Evolutionary conservation across 176 grass and related monocot species (phyloP).

Genomic region (Musa acuminata): DNA sequence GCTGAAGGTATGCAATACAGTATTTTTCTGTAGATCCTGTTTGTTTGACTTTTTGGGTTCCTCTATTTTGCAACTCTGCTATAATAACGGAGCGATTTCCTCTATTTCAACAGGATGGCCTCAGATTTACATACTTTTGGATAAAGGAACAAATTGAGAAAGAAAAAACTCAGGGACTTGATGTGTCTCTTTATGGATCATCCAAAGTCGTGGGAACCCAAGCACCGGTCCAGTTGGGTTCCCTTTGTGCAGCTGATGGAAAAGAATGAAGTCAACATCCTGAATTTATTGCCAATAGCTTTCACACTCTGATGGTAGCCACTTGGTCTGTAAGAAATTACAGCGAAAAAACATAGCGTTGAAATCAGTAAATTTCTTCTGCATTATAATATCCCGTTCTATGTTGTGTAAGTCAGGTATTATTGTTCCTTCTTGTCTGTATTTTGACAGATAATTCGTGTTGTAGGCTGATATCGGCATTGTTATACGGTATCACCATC

Average conservation of each 20-base stretch:
- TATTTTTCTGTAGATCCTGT: constrained; percentile 1
- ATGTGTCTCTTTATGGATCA: constrained; percentile 43
- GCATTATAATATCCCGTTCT: no score
- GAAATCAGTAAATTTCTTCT: no score
- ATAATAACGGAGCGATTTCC: background rate
- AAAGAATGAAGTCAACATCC: constrained; percentile 39
- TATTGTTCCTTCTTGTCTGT: no score
- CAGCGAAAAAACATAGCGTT: background rate
- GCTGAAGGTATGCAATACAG: constrained; percentile 45
- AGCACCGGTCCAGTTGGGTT: constrained; percentile 64
- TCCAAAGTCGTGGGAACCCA: constrained; percentile 71
- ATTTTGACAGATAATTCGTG: no score
- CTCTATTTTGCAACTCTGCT: background rate
- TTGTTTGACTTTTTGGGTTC: background rate
- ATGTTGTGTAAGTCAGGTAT: no score
- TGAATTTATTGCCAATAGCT: background rate
- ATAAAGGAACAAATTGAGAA: constrained; percentile 86
- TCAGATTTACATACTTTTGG: constrained; percentile 84
- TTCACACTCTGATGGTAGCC: background rate
- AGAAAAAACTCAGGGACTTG: constrained; percentile 38
- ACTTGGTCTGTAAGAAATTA: background rate
- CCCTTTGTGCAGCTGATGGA: constrained; percentile 65
- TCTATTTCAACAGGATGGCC: constrained; percentile 38
- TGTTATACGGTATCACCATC: no score
- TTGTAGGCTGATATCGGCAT: no score